Conservation (phyloP, 805 yeast genomes). For the Ogataea corticis region DNA sequence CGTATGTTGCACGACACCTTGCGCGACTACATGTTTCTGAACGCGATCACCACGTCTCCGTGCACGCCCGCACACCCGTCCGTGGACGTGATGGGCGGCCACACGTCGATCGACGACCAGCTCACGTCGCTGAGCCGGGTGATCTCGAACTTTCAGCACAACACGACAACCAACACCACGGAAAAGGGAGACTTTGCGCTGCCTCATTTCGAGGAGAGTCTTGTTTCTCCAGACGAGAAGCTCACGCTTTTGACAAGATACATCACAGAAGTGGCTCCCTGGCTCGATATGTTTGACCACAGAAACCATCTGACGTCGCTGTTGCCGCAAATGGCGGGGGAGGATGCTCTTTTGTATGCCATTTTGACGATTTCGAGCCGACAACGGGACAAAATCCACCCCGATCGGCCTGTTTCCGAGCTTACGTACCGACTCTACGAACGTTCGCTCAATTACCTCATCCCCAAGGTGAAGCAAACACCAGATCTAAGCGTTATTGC, state of each 20-base stretch:
- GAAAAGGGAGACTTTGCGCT: slow-evolving; percentile 6
- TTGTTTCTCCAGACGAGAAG: slow-evolving; percentile 25
- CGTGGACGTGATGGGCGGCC: slow-evolving; percentile 7
- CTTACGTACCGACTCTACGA: slow-evolving; percentile 22
- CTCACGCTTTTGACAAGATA: slow-evolving; percentile 20
- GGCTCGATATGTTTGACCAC: slow-evolving; percentile 31
- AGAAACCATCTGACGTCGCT: slow-evolving; percentile 22
- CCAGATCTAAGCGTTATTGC: slow-evolving; percentile 21
- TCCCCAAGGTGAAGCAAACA: slow-evolving; percentile 16
- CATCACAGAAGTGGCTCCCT: slow-evolving; percentile 22
- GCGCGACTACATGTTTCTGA: slow-evolving; percentile 43
- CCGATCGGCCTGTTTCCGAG: slow-evolving; percentile 14
- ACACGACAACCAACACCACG: slow-evolving; percentile 6
- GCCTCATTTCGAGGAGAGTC: slow-evolving; percentile 27
- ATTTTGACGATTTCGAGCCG: slow-evolving; percentile 23
- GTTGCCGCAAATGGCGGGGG: slow-evolving; percentile 21
- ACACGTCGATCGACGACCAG: slow-evolving; percentile 15
- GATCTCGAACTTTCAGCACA: slow-evolving; percentile 16
- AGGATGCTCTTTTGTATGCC: slow-evolving; percentile 18
- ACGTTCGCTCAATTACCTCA: slow-evolving; percentile 23
- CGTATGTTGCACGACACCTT: slow-evolving; percentile 32
- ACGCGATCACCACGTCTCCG: slow-evolving; percentile 28
- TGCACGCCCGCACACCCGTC: slow-evolving; percentile 11
- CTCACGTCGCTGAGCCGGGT: slow-evolving; percentile 14
- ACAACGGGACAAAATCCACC: slow-evolving; percentile 18